These are phyloP conservation scores for Binderoboletus segoi DNA, from an alignment of 1,284 basidiomycete genomes.

Conservation along the genomic window DNA sequence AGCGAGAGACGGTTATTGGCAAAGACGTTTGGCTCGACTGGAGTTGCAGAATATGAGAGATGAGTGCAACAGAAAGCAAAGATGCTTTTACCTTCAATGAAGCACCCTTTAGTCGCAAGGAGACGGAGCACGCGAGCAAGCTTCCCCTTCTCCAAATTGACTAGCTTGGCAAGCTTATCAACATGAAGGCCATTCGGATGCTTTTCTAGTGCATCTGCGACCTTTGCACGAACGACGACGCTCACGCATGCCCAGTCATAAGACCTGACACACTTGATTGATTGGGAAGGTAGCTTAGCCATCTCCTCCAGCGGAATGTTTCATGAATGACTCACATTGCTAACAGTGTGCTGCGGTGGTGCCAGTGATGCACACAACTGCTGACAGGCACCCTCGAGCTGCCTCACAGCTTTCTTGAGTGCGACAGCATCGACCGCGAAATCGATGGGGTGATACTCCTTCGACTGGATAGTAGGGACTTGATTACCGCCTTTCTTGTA, in stretches of 20 bases:
- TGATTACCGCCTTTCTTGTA: constrained; percentile 27
- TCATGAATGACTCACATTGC: constrained; percentile 31
- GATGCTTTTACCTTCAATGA: constrained; percentile 29
- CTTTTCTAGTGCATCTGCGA: constrained; percentile 28
- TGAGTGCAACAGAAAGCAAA: too few relatives aligned
- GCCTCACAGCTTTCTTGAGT: constrained; percentile 32
- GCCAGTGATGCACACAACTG: constrained; percentile 32
- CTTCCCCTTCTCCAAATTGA: constrained; percentile 31
- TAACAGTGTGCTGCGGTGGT: constrained; percentile 32
- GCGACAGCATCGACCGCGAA: constrained; percentile 20
- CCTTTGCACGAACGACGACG: constrained; percentile 22
- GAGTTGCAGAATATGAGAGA: neutral
- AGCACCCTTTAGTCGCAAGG: constrained; percentile 37
- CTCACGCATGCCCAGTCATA: constrained; percentile 32
- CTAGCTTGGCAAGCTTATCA: constrained; percentile 23
- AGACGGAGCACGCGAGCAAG: constrained; percentile 36
- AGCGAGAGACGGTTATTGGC: constrained; percentile 35
- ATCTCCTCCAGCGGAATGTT: too few relatives aligned
- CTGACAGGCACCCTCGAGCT: constrained; percentile 32
- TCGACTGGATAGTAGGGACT: constrained; percentile 28
- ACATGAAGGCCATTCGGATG: constrained; percentile 31
- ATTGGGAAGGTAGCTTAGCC: neutral
- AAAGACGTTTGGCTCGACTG: constrained; percentile 28
- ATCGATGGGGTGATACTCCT: constrained; percentile 28
- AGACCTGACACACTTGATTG: constrained; percentile 16